Base-by-base conservation (phyloP, 2,329 filamentous ascomycete species). In the Botrytis pseudocinerea region DNA sequence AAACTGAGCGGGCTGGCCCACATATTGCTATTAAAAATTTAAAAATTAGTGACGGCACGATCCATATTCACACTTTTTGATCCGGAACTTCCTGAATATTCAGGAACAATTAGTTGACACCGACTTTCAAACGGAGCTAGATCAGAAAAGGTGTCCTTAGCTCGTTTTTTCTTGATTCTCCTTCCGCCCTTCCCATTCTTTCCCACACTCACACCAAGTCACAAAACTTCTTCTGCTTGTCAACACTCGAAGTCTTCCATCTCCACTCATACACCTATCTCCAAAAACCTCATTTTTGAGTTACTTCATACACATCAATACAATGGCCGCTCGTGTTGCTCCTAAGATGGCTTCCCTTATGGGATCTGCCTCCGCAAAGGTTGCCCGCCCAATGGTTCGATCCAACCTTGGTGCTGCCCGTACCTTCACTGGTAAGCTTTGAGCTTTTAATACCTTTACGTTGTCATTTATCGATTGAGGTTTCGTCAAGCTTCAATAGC, bases 271-370 rank as follows among this genome's bases (percentile, higher is more conserved):
- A 66, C 38, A 62, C 48, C 65, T 66, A 72, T 73, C 70, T 62
- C 59, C 70, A 72, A 70, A 71, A 74, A 64, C 71, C 73, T 73
- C 75, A 77, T 64, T 63, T 71, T 60, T 64, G 48, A 32, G 44
- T 71, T 62, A 70, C 69, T 74, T 54, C 65, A 73, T 66, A 73
- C 73, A 73, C 74, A 84, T 86, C 86, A 85, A 90, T 88, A 89
- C 88, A 93, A 94, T 94, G 92, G 90, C 92, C 84, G 88, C 90
- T 85, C 92, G 92, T 86, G 88, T 93, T 86, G 90, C 92, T 84
- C 91, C 91, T 82, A 90, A 92, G 85, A 88, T 94, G 87, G 91
- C 91, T 85, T 88, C 90, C 83, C 89, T 91, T 86, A 91, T 92
- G 89, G 89, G 76, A 73, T 79, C 77, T 71, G 78, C 79, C 74